Conservation (phyloP, 2,329 filamentous ascomycete species). For the Aureobasidium sp. region DNA sequence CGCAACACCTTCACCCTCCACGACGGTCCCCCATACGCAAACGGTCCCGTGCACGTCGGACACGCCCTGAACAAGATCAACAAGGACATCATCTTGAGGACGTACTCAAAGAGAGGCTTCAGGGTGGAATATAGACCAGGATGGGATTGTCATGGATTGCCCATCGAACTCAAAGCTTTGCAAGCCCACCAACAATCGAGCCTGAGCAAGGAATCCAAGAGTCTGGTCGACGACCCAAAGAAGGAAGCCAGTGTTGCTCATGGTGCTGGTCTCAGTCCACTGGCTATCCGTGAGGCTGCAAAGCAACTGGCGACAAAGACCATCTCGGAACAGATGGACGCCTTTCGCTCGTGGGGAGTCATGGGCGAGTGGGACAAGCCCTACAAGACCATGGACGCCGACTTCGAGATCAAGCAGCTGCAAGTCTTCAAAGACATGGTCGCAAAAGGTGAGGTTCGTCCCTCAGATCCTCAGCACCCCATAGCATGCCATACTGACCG, state of each 20-base stretch:
- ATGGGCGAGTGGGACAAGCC: conserved; percentile 74
- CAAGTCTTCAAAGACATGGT: conserved; percentile 70
- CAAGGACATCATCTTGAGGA: conserved; percentile 85
- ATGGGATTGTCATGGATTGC: conserved; percentile 96
- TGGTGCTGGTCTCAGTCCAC: conserved; percentile 31
- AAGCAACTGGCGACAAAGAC: conserved; percentile 61
- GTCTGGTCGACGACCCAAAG: conserved; percentile 22
- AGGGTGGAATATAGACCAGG: conserved; percentile 78
- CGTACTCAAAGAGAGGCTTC: conserved; percentile 70
- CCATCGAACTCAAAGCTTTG: conserved; percentile 93
- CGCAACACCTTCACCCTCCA: conserved; percentile 70
- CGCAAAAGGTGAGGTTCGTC: conserved; percentile 41
- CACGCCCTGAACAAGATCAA: conserved; percentile 96
- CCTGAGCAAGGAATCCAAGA: conserved; percentile 33
- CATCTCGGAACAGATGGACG: conserved; percentile 64
- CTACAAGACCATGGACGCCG: conserved; percentile 73
- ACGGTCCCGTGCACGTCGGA: conserved; percentile 83
- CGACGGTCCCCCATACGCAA: conserved; percentile 95
- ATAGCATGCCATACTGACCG: not conserved
- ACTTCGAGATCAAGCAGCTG: conserved; percentile 68
- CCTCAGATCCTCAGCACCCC: not conserved
- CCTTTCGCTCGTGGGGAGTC: conserved; percentile 65
- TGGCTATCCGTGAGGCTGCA: conserved; percentile 59
- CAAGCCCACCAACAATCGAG: conserved; percentile 42
- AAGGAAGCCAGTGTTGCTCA: conserved; percentile 28